A percentile compares a stretch with the other conserved stretches of the same genome.
Evolutionary conservation across 2,329 filamentous ascomycete genomes (phyloP).

Genomic region (Colletotrichum shisoi): DNA sequence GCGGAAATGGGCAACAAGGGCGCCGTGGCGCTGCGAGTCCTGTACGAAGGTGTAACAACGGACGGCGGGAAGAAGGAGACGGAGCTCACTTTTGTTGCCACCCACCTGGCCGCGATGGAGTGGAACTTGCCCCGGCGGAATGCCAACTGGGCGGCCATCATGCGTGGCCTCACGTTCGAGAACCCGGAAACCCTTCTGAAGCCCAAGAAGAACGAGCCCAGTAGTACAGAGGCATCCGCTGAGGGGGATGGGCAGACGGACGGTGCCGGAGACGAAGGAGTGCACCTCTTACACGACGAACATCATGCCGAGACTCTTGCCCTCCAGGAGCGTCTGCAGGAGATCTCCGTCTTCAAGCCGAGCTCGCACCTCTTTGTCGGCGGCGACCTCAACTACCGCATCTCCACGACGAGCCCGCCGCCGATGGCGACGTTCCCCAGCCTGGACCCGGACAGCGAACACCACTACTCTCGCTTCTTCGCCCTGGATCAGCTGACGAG

Average conservation of each 20-base stretch:
- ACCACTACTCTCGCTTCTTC: constrained; percentile 74
- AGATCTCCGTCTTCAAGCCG: constrained; percentile 76
- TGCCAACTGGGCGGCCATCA: constrained; percentile 86
- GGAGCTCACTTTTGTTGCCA: constrained; percentile 83
- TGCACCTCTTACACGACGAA: constrained; percentile 48
- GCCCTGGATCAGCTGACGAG: constrained; percentile 78
- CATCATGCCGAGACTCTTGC: constrained; percentile 48
- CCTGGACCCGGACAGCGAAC: constrained; percentile 61
- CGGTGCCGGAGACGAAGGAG: constrained; percentile 44
- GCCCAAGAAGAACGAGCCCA: constrained; percentile 21
- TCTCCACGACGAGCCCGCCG: constrained; percentile 70
- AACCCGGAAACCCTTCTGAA: constrained; percentile 56
- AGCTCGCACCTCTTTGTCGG: constrained; percentile 82
- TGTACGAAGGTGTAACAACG: constrained; percentile 57
- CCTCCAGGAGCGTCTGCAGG: constrained; percentile 59
- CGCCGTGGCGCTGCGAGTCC: constrained; percentile 79
- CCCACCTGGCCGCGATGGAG: constrained; percentile 90
- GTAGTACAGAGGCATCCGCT: neutral
- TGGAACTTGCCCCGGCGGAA: constrained; percentile 78
- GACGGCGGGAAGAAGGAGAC: constrained; percentile 52
- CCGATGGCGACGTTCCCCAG: constrained; percentile 70
- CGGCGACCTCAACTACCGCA: constrained; percentile 96
- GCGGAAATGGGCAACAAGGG: constrained; percentile 96
- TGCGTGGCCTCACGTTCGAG: constrained; percentile 79
- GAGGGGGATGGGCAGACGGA: constrained; percentile 41